Evolutionary conservation across 495 filamentous ascomycete species (phyloP).

Genomic region (Penicillium argentinense): DNA sequence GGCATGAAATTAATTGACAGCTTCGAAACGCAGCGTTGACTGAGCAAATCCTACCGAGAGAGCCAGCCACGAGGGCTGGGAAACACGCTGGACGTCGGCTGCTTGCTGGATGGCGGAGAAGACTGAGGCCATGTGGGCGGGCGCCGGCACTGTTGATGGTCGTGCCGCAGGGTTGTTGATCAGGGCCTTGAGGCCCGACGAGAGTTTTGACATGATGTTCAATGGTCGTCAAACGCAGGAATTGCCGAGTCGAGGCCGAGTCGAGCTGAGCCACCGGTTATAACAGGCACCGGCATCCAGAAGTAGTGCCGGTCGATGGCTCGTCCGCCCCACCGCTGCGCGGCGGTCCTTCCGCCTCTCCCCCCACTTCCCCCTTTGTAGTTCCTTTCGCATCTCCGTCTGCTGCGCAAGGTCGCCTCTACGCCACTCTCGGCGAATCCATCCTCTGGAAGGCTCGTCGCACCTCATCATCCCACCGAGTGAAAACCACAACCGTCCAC

Average conservation of each 20-base stretch:
- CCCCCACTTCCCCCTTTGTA: no score
- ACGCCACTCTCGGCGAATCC: slow-evolving; percentile 51
- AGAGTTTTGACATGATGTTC: slow-evolving; percentile 69
- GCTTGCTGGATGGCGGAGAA: slow-evolving; percentile 59
- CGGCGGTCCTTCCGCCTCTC: no score
- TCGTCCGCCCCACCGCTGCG: no score
- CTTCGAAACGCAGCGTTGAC: not conserved
- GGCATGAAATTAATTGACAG: slow-evolving; percentile 7
- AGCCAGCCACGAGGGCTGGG: slow-evolving; percentile 62
- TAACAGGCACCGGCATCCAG: no score
- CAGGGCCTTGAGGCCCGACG: slow-evolving; percentile 64
- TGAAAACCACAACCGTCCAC: slow-evolving; percentile 77
- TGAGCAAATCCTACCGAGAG: slow-evolving; percentile 52
- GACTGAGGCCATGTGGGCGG: slow-evolving; percentile 56
- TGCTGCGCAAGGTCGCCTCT: no score
- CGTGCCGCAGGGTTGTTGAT: slow-evolving; percentile 68
- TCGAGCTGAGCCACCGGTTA: no score
- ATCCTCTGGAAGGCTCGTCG: slow-evolving; percentile 73
- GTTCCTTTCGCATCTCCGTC: no score
- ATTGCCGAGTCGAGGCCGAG: no score
- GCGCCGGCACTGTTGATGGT: slow-evolving; percentile 64
- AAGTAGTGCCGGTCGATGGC: no score
- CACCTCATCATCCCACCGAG: slow-evolving; percentile 78
- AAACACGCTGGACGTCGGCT: slow-evolving; percentile 53
- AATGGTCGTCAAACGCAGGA: no score